Base-by-base conservation (phyloP, 768 basidiomycete genomes). In the Amanita fuliginea region DNA sequence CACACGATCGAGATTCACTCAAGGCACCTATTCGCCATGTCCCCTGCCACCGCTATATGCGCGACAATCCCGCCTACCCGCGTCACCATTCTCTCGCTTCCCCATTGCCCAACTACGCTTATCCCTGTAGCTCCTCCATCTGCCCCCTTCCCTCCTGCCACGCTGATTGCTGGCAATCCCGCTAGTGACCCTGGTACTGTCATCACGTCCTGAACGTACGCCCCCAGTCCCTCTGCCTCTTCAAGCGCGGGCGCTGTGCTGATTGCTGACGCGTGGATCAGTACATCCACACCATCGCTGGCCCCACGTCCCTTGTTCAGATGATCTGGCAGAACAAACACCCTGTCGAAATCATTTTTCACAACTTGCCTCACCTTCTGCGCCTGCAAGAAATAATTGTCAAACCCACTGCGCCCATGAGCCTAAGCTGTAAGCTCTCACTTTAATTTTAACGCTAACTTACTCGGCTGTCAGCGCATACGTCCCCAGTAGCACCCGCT, bases 371-470 rank as follows among this genome's bases (percentile, higher is more conserved):
- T 81, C 8, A 97, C 77, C 28, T 80, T 75, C 54, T 91, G 85
- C 0, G 95, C 94, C 68, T 95, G 91, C 4, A 98, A 73, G 62
- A 92, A 99, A 63, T 95, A 97, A 59, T 95, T 97, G 66, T 97
- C 86, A 60, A 93, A 97, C n/a, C 92, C 92, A 51, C 92, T 97
- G 48, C 3, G 21, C 22, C 22, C 53, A 40, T 32, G 43, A 42
- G 24, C 13, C 28, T 35, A 43, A 40, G 28, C 1, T 9, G 8
- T 35, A 43, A 40, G 28, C 1, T 9, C 1, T 32, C 26, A 28
- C 30, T 24, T 24, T 24, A 24, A 24, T 24, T 3, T 5, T 24
- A 5, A 24, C n/a, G 22, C 22, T 24, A 13, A 67, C 87, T 59
- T 58, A 96, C 94, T 90, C 90, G 24, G 93, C 93, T 0, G 84